A percentile compares a stretch with the other conserved stretches of the same genome.
Evolutionary conservation across 208 protist species (phyloP).

Genomic region (Wallacemonas sp.): DNA sequence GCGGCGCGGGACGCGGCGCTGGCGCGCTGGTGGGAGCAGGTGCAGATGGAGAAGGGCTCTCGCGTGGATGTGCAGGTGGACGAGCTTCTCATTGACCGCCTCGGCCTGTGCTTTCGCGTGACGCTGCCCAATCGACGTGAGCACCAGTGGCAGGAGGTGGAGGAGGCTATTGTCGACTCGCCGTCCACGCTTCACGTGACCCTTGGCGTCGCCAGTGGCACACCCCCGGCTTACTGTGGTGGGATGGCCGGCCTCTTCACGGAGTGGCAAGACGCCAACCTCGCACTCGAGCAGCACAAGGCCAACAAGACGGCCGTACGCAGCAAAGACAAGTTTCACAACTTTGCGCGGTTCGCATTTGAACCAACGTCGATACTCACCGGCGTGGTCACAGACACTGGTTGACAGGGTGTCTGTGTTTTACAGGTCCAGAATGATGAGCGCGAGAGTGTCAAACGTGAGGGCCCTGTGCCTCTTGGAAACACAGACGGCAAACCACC

Average conservation of each 20-base stretch:
- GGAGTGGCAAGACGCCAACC: conserved; percentile 58
- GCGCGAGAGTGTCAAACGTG: too few relatives aligned
- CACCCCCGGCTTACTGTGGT: conserved; percentile 48
- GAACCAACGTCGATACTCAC: background rate
- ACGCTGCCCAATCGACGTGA: conserved; percentile 10
- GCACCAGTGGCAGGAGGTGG: conserved; percentile 13
- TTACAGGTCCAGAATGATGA: too few relatives aligned
- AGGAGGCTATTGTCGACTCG: conserved; percentile 12
- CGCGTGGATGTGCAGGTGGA: conserved; percentile 38
- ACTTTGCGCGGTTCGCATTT: conserved; percentile 52
- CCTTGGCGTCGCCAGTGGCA: conserved; percentile 34
- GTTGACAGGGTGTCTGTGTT: too few relatives aligned
- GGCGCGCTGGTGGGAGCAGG: conserved; percentile 18
- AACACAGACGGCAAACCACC: too few relatives aligned
- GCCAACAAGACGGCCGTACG: conserved; percentile 33
- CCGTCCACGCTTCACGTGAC: conserved; percentile 66
- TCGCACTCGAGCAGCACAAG: conserved; percentile 26
- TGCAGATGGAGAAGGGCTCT: conserved; percentile 29
- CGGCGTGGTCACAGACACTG: background rate
- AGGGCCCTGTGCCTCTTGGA: too few relatives aligned
- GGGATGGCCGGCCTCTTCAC: conserved; percentile 58
- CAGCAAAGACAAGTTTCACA: conserved; percentile 86
- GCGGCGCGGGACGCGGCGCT: background rate
- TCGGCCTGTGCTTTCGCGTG: conserved; percentile 56
- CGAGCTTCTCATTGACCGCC: conserved; percentile 70